A percentile compares a stretch with the other conserved stretches of the same genome.
Conservation (phyloP, 2,329 filamentous ascomycete genomes). For the Diplodia mutila region DNA sequence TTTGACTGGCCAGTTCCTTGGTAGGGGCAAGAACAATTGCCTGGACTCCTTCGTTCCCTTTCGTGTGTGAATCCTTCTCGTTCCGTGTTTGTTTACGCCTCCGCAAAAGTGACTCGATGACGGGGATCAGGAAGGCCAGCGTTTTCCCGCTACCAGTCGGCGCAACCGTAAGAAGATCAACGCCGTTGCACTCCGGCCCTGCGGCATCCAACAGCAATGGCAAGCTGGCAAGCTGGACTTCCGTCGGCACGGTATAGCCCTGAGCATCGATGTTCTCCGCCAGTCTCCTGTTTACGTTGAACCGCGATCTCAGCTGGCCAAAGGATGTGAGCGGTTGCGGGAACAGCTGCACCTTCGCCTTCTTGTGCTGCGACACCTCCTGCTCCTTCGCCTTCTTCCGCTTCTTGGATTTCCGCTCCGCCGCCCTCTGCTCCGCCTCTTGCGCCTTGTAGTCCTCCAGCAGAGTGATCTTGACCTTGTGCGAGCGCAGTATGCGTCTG, state of each 20-base stretch:
- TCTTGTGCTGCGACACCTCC: slow-evolving; percentile 40
- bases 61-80: background rate
- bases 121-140: slow-evolving; percentile 85
- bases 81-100: slow-evolving; percentile 32
- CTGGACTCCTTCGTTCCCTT: slow-evolving; percentile 27
- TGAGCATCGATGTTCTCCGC: slow-evolving; percentile 80
- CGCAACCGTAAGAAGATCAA: slow-evolving; percentile 85
- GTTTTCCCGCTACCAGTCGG: slow-evolving; percentile 98
- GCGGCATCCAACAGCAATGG: slow-evolving; percentile 63
- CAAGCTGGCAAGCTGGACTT: slow-evolving; percentile 87
- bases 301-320: slow-evolving; percentile 68
- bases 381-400: slow-evolving; percentile 45
- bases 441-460: slow-evolving; percentile 57
- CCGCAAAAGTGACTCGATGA: slow-evolving; percentile 71
- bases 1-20: slow-evolving; percentile 55
- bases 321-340: slow-evolving; percentile 83
- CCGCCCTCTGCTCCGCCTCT: slow-evolving; percentile 54
- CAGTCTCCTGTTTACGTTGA: slow-evolving; percentile 73
- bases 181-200: slow-evolving; percentile 29
- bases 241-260: slow-evolving; percentile 85
- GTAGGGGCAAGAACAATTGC: slow-evolving; percentile 56
- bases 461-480: slow-evolving; percentile 83
- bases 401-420: slow-evolving; percentile 57
- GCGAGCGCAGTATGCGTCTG: slow-evolving; percentile 72
- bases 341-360: slow-evolving; percentile 60